These are phyloP conservation scores for Glaciozyma martinii DNA, from an alignment of 768 basidiomycete genomes.

Conservation along the genomic window DNA sequence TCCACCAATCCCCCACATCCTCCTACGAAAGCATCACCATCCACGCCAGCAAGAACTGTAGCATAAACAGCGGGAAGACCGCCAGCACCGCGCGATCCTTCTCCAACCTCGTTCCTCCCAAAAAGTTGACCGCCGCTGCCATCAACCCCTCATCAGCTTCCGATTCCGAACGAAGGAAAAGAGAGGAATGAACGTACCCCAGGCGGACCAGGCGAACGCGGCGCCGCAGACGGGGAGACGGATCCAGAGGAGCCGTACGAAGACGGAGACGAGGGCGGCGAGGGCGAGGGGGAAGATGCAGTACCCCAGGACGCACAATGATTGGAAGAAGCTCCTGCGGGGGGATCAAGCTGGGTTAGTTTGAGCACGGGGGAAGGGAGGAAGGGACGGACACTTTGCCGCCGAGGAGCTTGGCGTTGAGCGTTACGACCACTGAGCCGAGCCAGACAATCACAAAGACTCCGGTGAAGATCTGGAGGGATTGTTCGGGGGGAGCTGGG, in stretches of 20 bases:
- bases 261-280: constrained; percentile 76
- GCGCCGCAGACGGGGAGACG: constrained; percentile 74
- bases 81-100: constrained; percentile 75
- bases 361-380: not conserved
- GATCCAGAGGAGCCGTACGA: constrained; percentile 75
- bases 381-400: constrained; percentile 41
- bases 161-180: not conserved
- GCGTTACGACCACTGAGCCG: constrained; percentile 79
- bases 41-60: constrained; percentile 33
- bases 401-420: constrained; percentile 72
- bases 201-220: constrained; percentile 93
- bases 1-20: too few relatives aligned
- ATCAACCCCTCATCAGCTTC: not conserved
- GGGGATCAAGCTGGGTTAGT: constrained; percentile 36
- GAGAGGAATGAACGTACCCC: constrained; percentile 53
- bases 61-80: constrained; percentile 67
- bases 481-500: constrained; percentile 72
- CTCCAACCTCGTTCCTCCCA: constrained; percentile 86
- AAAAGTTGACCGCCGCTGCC: constrained; percentile 82
- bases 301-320: constrained; percentile 86
- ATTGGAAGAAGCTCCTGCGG: constrained; percentile 71
- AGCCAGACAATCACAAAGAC: constrained; percentile 78
- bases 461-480: constrained; percentile 80
- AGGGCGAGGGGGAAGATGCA: constrained; percentile 88
- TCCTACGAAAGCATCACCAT: constrained; percentile 33